Base-by-base conservation (phyloP, 78 protist genomes). In the Blattamonas nauphoetae region DNA sequence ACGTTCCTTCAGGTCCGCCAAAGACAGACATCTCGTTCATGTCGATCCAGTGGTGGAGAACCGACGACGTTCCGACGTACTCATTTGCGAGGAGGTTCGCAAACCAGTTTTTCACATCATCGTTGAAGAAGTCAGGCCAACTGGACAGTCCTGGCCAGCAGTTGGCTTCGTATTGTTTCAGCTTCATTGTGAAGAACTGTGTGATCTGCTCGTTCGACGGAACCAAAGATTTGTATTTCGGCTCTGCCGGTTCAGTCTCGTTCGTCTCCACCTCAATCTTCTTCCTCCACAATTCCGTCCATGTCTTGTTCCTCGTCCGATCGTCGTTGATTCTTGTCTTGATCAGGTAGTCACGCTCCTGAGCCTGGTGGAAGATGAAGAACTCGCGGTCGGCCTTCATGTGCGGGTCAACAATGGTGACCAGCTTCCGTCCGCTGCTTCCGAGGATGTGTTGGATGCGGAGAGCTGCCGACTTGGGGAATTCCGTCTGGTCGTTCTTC, bases 11-110 rank as follows among this genome's bases (percentile, higher is more conserved):
- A 3, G 97, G 98, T 6, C 98, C 98, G 87, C 90, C 94, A 92
- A 97, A 98, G 0, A 98, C 99, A 0, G 97, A 93, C 63, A 97
- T 97, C 90, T 96, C 98, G 88, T 98, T 98, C 99, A 98, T 98
- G 91, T 98, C 99, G 63, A 97, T 98, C 99, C 99, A 98, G 63
- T 84, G 90, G 93, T 93, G 95, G n/a, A 97, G 87, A 71, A 2
- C 43, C 21, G 38, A 44, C 5, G 98, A 93, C 11, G 97, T 6
- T 4, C 41, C 45, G 45, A 5, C 42, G 83, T 79, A 79, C 45
- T 79, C 32, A n/a, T 36, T 11, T 6, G 6, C 43, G 83, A 38
- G 21, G 42, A 33, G 6, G 45, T 21, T 5, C 45, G 83, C 96
- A 98, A 98, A 98, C 93, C 93, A 97, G 32, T 90, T 36, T 63